phyloP scores from a whole-genome alignment of 805 yeast genomes.

The Nadsonia fulvescens region DNA sequence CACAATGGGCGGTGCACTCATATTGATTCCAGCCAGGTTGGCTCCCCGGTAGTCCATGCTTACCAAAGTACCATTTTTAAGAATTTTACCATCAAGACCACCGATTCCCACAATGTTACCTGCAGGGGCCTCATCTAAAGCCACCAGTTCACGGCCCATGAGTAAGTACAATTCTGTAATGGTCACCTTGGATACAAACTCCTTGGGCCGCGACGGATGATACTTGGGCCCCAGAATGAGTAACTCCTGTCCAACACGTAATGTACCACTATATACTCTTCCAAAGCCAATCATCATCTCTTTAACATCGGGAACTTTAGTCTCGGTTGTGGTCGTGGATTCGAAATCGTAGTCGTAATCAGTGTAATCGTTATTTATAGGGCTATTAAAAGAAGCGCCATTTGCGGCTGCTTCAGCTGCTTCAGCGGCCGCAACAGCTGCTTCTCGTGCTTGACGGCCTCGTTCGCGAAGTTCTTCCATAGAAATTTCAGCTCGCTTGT shows the following conservation, averaged over 20 bases:
- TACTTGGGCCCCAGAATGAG: constrained; percentile 76
- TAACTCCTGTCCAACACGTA: constrained; percentile 56
- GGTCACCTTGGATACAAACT: constrained; percentile 36
- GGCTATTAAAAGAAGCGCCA: constrained; percentile 28
- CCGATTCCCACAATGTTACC: constrained; percentile 92
- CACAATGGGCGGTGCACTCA: constrained; percentile 70
- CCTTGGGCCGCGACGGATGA: constrained; percentile 43
- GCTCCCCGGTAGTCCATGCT: constrained; percentile 41
- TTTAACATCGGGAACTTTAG: constrained; percentile 8
- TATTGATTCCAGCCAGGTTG: constrained; percentile 59
- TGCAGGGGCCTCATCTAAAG: constrained; percentile 69
- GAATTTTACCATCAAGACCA: constrained; percentile 64
- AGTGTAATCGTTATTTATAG: constrained; percentile 17
- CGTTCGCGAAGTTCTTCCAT: constrained; percentile 12
- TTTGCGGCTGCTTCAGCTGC: constrained; percentile 21
- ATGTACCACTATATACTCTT: constrained; percentile 72
- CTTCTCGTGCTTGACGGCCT: constrained; percentile 11
- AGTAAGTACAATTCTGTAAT: constrained; percentile 58
- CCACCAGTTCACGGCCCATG: constrained; percentile 83
- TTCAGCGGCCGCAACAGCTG: constrained; percentile 8
- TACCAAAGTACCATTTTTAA: constrained; percentile 75
- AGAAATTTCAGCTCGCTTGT: constrained; percentile 20
- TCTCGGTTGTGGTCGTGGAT: constrained; percentile 23
- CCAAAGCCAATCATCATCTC: constrained; percentile 79
- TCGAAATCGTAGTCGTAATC: constrained; percentile 35